Evolutionary conservation across 441 rosid species (phyloP), one percentile per base, ranked within the genome.

Genomic region (Omphalea diandra): DNA sequence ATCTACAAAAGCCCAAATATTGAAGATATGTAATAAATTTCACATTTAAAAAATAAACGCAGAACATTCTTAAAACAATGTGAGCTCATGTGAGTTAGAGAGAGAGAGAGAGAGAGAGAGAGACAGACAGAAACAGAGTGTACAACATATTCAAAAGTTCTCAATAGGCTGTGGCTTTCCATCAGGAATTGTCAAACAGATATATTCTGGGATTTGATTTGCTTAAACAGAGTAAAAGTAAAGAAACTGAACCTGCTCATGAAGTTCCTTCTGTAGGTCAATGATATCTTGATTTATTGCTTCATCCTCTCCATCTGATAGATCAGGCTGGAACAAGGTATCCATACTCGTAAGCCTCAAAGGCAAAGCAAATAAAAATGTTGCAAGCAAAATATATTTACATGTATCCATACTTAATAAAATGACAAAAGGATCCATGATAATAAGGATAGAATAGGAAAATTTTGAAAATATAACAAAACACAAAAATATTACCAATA

Each of bases 261-360:
- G 31, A 53, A 79, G 86, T 73, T 72, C 74, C 62, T 77, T 79
- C 46, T 82, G 82, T 43, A 85, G 79, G 72, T 80, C 78, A 63
- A 67, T 73, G 41, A 85, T 79, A 26, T 85, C 85, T 69, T 80
- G 75, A 75, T 53, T 62, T 58, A 87, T 73, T 32, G 77, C 69
- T 67, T 82, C 88, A 69, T 77, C 87, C 73, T 87, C 91, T 63
- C 85, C 83, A 78, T 87, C 86, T 50, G 84, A 81, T 55, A 87
- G 82, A 81, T 82, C 89, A 80, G 91, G 91, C 91, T 87, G 80
- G 74, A 49, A 75, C 52, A 67, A 46, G n/a, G 67, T 56, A 77
- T 15, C 75, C 61, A 63, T 24, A 49, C 8, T 46, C 26, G 18
- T 33, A 50, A 12, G 44, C 20, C n/a, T 8, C 56, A 50, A 38